Evolutionary conservation across 1,284 basidiomycete species (phyloP), one percentile per base, ranked within the genome.

Genomic region (Coniophora puteana): DNA sequence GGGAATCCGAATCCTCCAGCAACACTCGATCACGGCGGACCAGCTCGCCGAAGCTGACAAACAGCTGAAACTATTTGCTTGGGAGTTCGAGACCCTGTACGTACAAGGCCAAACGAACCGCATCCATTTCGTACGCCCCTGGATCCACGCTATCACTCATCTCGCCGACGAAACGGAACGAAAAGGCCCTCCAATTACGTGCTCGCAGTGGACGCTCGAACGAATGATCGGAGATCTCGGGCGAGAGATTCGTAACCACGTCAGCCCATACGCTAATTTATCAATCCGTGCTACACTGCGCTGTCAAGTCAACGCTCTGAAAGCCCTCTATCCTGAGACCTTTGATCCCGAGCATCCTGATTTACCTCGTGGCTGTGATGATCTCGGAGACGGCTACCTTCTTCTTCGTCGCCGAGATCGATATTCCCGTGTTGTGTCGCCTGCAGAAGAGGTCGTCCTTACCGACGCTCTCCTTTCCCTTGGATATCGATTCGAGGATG

Each of bases 171-270:
- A 27, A 14, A 27, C 14, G 10, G 14, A 10, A 14, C 50, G 51
- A 1, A 32, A 55, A n/a, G 62, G 65, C 4, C 62, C 62, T 7
- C 43, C 35, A 3, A 39, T 40, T 6, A 47, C 44, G 28, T 53
- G 43, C 20, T 26, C 34, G 3, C 40, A 42, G 28, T 42, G 40
- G 40, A 42, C 40, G 4, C 36, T 42, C 34, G 40, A 42, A 16
- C 23, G 36, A 24, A 37, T 24, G 17, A 37, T 37, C n/a, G 34
- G 40, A 21, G 36, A 42, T 17, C 40, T 42, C 6, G 40, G 40
- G 21, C 40, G 36, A 36, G 34, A 42, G 21, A 42, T 42, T 30
- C 24, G 34, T 8, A 20, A 35, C 17, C 40, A 29, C 8, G 22
- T 22, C 21, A 35, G 36, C n/a, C 34, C 40, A 7, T 42, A 42